phyloP scores from a whole-genome alignment of 2,329 filamentous ascomycete species.

The Endoconidiophora polonica region DNA sequence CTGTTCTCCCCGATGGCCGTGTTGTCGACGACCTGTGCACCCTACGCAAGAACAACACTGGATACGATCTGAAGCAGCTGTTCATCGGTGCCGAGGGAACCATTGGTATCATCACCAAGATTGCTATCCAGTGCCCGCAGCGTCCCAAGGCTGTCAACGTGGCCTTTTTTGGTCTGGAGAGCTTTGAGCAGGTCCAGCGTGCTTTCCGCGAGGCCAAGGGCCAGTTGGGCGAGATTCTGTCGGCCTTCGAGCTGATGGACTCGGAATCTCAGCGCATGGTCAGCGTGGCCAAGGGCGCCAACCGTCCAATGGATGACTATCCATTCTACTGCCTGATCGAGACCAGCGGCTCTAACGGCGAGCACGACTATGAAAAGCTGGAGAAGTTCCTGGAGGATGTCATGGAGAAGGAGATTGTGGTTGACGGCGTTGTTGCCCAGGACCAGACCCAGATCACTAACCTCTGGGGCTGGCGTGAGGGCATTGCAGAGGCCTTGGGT shows the following conservation, averaged over 20 bases:
- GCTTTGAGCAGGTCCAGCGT: slow-evolving; percentile 71
- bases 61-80: slow-evolving; percentile 90
- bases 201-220: slow-evolving; percentile 81
- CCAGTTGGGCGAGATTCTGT: slow-evolving; percentile 86
- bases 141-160: slow-evolving; percentile 81
- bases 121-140: slow-evolving; percentile 80
- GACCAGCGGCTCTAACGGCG: slow-evolving; percentile 84
- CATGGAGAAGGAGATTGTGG: slow-evolving; percentile 72
- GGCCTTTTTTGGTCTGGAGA: slow-evolving; percentile 81
- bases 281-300: slow-evolving; percentile 54
- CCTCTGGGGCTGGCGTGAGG: slow-evolving; percentile 87
- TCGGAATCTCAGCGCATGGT: slow-evolving; percentile 65
- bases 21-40: slow-evolving; percentile 77
- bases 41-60: slow-evolving; percentile 95
- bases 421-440: slow-evolving; percentile 81
- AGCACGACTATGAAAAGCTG: slow-evolving; percentile 87
- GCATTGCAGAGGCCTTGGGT: slow-evolving; percentile 73
- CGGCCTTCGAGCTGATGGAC: slow-evolving; percentile 97
- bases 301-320: slow-evolving; percentile 67
- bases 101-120: slow-evolving; percentile 79
- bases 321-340: slow-evolving; percentile 96
- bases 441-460: slow-evolving; percentile 76
- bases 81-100: slow-evolving; percentile 95
- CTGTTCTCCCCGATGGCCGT: slow-evolving; percentile 82
- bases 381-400: slow-evolving; percentile 81